Evolutionary conservation across 768 basidiomycete species (phyloP), one percentile per base, ranked within the genome.

Genomic region (Tricholoma furcatifolium): DNA sequence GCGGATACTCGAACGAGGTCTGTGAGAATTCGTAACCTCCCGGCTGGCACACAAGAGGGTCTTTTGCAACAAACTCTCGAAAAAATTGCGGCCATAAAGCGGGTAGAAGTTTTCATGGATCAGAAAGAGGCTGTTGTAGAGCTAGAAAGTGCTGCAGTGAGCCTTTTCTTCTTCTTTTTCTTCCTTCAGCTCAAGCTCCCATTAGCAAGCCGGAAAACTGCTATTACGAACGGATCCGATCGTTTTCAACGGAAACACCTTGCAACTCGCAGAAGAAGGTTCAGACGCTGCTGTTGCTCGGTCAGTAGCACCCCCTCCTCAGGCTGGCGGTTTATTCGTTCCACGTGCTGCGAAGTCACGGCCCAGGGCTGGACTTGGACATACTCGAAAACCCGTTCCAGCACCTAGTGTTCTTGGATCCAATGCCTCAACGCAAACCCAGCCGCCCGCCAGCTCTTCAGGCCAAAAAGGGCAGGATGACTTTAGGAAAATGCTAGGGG

Each of bases 41-140:
- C 92, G 14, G 63, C 80, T 2, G 81, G 74, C 9, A 85, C 91
- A 4, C 91, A 97, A 64, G 97, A 98, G 64, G 96, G 91, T 2
- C 72, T 98, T 1, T 69, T 99, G 21, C 96, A 99, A 60, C 97
- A 98, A 73, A 73, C 75, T 0, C 70, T 99, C 4, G 92, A 94
- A 65, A 96, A 93, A 68, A 65, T 88, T 36, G 81, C 82, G 1
- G 67, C 73, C 2, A 80, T 91, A 36, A 83, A 81, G 46, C 83
- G 93, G 5, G 81, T 92, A 2, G 87, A 93, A 65, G 75, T 96
- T 5, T 85, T 93, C 59, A 64, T 71, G 6, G 80, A 85, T 53
- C 67, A 68, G 43, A 74, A 74, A 20, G 82, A 88, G 67, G 86
- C 85, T 9, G 70, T 84, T 4, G 80, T 84, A 10, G 86, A 87